These are phyloP conservation scores for Setaria italica DNA, from an alignment of 202 grass and related monocot species.

Conservation along the genomic window DNA sequence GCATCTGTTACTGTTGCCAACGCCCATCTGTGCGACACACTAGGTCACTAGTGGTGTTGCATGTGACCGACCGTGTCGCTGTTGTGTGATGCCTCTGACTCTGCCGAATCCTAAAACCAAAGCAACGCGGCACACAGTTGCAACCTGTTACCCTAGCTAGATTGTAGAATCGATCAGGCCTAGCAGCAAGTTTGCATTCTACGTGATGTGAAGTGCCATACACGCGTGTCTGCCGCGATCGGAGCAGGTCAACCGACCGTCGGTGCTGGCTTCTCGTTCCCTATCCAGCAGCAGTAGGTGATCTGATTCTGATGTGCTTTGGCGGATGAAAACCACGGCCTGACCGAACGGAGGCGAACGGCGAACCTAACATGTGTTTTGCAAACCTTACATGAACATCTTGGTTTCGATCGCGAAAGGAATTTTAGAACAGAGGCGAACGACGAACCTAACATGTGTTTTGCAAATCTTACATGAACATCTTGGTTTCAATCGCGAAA, in stretches of 20 bases:
- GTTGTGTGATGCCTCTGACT: not conserved
- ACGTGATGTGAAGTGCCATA: not conserved
- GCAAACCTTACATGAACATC: not conserved
- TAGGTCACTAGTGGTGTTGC: not conserved
- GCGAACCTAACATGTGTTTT: slow-evolving; percentile 15
- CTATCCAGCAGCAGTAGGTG: not conserved
- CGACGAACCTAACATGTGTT: slow-evolving; percentile 11
- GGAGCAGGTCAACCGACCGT: slow-evolving; percentile 9
- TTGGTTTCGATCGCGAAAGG: not conserved
- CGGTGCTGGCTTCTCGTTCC: slow-evolving; percentile 1
- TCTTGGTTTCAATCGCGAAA: not conserved
- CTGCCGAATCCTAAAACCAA: not conserved
- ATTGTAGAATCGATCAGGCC: not conserved
- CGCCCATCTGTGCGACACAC: not conserved
- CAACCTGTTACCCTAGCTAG: not conserved
- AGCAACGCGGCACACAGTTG: not conserved
- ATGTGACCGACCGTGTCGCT: not conserved
- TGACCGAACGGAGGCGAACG: not conserved
- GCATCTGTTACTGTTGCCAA: not conserved
- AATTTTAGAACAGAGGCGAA: not conserved
- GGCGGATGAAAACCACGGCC: not conserved
- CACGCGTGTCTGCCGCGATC: slow-evolving; percentile 8
- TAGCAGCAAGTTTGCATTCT: not conserved
- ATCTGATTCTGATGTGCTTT: not conserved
- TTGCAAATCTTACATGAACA: not conserved